Conservation (phyloP, 352 stramenopile genomes). For the Pythium monospermum region DNA sequence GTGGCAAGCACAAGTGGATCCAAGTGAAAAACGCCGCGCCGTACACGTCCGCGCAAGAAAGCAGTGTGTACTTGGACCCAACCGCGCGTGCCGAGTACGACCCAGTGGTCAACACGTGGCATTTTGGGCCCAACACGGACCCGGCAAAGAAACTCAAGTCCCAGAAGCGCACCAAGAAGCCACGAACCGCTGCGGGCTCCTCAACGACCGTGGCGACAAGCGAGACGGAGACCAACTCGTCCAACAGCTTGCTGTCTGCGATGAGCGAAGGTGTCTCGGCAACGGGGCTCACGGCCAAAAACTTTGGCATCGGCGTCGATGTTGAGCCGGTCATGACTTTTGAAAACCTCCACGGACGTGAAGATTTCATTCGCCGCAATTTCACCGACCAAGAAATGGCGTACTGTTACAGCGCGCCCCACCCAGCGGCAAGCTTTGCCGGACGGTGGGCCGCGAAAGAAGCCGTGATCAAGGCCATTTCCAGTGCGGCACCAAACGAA, state of each 20-base stretch:
- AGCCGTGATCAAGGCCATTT: slow-evolving; percentile 90
- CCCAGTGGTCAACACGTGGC: slow-evolving; percentile 55
- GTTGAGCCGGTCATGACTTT: slow-evolving; percentile 84
- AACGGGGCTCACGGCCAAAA: slow-evolving; percentile 36
- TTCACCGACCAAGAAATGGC: slow-evolving; percentile 85
- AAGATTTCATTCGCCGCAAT: slow-evolving; percentile 84
- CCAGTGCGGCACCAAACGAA: slow-evolving; percentile 54
- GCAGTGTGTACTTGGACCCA: slow-evolving; percentile 82
- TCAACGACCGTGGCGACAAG: slow-evolving; percentile 1
- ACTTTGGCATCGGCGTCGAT: slow-evolving; percentile 74
- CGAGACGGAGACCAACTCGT: slow-evolving; percentile 23
- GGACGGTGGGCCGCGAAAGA: slow-evolving; percentile 88
- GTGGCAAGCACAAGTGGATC: slow-evolving; percentile 67
- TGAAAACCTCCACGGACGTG: slow-evolving; percentile 64
- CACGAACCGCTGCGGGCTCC: slow-evolving; percentile 4
- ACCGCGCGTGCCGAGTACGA: slow-evolving; percentile 76
- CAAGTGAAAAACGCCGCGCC: slow-evolving; percentile 79
- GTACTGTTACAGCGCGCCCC: slow-evolving; percentile 76
- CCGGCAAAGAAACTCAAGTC: slow-evolving; percentile 39
- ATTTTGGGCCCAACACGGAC: slow-evolving; percentile 53
- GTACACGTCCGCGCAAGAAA: slow-evolving; percentile 78
- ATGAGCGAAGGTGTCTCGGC: slow-evolving; percentile 47
- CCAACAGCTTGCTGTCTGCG: slow-evolving; percentile 46
- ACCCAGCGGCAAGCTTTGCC: slow-evolving; percentile 82
- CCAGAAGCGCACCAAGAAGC: slow-evolving; percentile 20